Evolutionary conservation across 2,329 filamentous ascomycete genomes (phyloP), one percentile per base, ranked within the genome.

Genomic region (Tympanopsis confertula): DNA sequence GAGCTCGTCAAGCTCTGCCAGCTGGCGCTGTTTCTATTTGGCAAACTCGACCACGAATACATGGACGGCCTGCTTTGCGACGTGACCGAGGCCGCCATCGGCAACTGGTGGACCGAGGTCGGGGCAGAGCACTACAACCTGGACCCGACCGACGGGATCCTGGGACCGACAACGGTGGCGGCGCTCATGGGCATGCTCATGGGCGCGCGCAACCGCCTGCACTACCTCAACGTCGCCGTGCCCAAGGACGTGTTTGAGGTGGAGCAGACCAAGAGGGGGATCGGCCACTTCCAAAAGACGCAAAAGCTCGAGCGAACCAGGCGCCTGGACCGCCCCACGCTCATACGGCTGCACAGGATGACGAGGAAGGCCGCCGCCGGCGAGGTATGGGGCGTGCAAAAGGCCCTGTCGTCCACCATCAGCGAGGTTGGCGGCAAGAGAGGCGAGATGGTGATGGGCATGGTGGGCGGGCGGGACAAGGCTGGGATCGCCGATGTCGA

Each of bases 1-100:
- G 76, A 81, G 48, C 60, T 82, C n/a, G 76, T 82, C 19, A 77
- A 74, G 48, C 62, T 79, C 17, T 82, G 76, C 45, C 77, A 82
- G 48, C 67, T 73, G 15, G 75, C 77, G 1, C 55, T 82, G 45
- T 66, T 73, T 43, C 56, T 81, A 26, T 82, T 81, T 53, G 71
- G 68, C 38, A 75, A 74, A 44, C 57, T 82, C 5, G 66, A 70
- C 15, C 64, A 71, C 5, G 74, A 78, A 41, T 82, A 79, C 50
- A 71, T 69, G 13, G 77, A 82, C 46, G 78, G 77, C 1, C 50
- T 82, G 20, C 59, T 82, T 3, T 82, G 77, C 50, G 77, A 82
- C 54, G 60, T 78, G 13, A 82, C 77, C 0, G 78, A 82, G 50
- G 66, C 64, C 42, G 74, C 77, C 2, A 69, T 81, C 48, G 71